Conservation (phyloP, 2,329 filamentous ascomycete genomes). For the Rhinocladiella similis region DNA sequence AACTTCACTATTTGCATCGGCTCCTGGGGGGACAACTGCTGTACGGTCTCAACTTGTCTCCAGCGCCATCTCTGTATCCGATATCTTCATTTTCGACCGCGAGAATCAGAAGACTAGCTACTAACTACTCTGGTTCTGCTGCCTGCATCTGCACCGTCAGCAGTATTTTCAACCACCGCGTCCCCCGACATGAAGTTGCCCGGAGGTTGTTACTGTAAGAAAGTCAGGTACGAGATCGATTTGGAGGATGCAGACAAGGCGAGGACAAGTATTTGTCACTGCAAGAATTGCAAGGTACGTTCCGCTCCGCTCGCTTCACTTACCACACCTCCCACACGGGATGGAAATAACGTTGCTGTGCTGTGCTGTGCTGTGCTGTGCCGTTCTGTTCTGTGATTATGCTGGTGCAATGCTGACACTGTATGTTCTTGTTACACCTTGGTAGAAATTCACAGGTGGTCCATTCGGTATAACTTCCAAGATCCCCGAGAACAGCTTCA, state of each 20-base stretch:
- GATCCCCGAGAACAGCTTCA: conserved; percentile 47
- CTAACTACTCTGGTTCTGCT: neutral
- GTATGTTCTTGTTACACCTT: too few species aligned
- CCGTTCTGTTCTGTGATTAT: too few species aligned
- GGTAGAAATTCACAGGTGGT: conserved; percentile 23
- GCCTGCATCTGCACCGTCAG: neutral
- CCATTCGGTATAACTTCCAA: conserved; percentile 54
- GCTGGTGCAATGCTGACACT: too few species aligned
- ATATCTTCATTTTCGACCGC: neutral
- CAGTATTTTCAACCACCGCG: neutral
- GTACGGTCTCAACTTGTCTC: neutral
- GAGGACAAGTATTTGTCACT: conserved; percentile 55
- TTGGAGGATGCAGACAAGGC: conserved; percentile 50
- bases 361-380: too few species aligned
- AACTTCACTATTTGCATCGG: neutral
- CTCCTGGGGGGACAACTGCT: neutral
- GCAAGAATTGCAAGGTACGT: conserved; percentile 51
- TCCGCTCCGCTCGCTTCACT: neutral
- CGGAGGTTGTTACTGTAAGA: conserved; percentile 49
- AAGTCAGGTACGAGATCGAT: conserved; percentile 48
- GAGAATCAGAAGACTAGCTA: neutral
- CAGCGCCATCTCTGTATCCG: too few species aligned
- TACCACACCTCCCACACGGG: too few species aligned
- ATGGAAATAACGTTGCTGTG: too few species aligned
- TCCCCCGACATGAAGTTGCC: conserved; percentile 16